Base-by-base conservation (phyloP, 345 rosid species). In the Punica granatum region DNA sequence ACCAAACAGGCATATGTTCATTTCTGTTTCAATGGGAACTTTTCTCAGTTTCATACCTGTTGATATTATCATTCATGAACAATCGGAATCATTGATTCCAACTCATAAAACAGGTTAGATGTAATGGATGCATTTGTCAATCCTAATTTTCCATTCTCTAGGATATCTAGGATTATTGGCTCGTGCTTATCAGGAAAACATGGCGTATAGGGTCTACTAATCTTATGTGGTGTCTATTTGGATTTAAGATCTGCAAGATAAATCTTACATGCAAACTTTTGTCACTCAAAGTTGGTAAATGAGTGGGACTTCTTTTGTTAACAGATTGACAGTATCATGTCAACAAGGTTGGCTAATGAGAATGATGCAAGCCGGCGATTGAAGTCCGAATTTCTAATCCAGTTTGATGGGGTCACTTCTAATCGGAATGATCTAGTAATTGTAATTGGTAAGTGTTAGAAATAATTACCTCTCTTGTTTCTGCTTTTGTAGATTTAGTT, bases 281-380 rank as follows among this genome's bases (percentile, higher is more conserved):
- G 26, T 53, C 26, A 15, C 31, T 69, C 6, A 60, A 28, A 69
- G 61, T 23, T 21, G 30, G 15, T 30, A 51, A 56, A 66, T 33
- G n/a, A 36, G 48, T 30, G 39, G 42, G 16, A 23, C 60, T 46
- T 73, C 56, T 67, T 53, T 67, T 72, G 42, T 68, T 36, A 62
- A 76, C 82, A 93, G 98, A 93, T 93, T 69, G 98, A 93, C 80
- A 90, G 98, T 72, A 81, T 88, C 68, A 85, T 93, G 97, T 93
- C 98, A 41, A 87, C 90, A 35, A 87, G 97, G 82, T 68, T 84
- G 71, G 88, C 80, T 21, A 87, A 77, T 74, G 98, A 93, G 81
- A 87, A 89, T 82, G 98, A 93, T 77, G 83, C 97, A 59, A 93
- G 98, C 79, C 87, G 97, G 79, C 72, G 97, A 75, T 75, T 93